Conservation (phyloP, 1,284 basidiomycete genomes). For the Kwoniella shivajii region DNA sequence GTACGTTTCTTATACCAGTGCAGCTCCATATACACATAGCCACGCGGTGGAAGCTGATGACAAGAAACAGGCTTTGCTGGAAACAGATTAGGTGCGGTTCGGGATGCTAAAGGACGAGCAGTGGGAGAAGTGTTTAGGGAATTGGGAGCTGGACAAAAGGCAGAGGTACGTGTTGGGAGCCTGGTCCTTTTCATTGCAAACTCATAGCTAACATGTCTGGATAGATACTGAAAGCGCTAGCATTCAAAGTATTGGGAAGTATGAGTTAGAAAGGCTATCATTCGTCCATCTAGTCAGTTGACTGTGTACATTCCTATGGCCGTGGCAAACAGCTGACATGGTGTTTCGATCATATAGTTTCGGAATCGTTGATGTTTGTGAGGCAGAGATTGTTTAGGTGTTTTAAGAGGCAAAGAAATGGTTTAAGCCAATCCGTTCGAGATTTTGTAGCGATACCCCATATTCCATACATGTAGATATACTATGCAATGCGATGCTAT, state of each 20-base stretch:
- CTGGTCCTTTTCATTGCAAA: not conserved
- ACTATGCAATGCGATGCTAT: too few species aligned
- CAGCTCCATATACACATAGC: too few species aligned
- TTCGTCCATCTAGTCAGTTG: not conserved
- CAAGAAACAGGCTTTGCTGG: conserved; percentile 78
- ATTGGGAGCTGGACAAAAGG: conserved; percentile 77
- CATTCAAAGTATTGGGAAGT: conserved; percentile 80
- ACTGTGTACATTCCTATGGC: not conserved
- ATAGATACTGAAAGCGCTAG: conserved; percentile 82
- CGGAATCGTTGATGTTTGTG: too few species aligned
- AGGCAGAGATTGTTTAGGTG: too few species aligned
- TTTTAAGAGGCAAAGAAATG: too few species aligned
- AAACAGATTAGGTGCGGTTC: conserved; percentile 78
- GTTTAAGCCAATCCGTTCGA: too few species aligned
- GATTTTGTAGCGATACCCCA: too few species aligned
- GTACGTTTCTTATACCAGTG: conserved; percentile 23
- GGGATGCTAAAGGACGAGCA: conserved; percentile 90
- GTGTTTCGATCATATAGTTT: too few species aligned
- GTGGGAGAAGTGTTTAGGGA: conserved; percentile 87
- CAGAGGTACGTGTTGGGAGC: conserved; percentile 65
- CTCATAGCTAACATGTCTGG: conserved; percentile 11
- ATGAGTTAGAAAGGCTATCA: conserved; percentile 26
- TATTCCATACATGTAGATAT: too few species aligned
- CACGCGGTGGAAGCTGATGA: conserved; percentile 12
- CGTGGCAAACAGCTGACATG: too few species aligned